Evolutionary conservation across 1,139 yeast species (phyloP), one percentile per base, ranked within the genome.

Genomic region (Kodamaea alishanica): DNA sequence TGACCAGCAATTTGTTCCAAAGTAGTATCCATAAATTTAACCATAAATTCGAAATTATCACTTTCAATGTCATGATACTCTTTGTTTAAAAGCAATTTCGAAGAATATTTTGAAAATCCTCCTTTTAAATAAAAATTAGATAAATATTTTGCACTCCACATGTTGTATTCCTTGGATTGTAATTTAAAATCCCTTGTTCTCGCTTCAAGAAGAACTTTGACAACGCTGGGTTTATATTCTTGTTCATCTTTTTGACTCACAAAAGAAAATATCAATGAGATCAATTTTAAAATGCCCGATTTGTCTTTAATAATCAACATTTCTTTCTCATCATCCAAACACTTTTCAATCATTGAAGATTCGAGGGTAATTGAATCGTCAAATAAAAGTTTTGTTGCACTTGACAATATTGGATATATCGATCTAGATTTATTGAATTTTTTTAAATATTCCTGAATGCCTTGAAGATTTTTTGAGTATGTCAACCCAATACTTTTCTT

Each of bases 91-190:
- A 46, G 35, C 4, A 47, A 31, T 7, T 35, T 29, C 9, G 45
- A 34, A 10, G 45, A 32, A 6, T 46, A 54, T 6, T 41, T 35
- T 3, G 37, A 32, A 5, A 45, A 30, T 12, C 45, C 46, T 6
- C 60, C 57, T 6, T 43, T 37, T 11, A 62, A 44, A 46, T 72
- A 76, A 41, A 54, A 71, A 2, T 56, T 46, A 0, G 79, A 77
- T 15, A 78, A 50, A 40, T 67, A 68, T 10, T 60, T 56, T 0
- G 73, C 71, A 35, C 67, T 58, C 75, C 81, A 77, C 1, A 54
- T 20, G 2, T 54, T 54, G 42, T 73, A 65, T 0, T 45, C 45
- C 4, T 38, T 36, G 1, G 61, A 45, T 2, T 36, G 49, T 6
- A 30, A 26, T 6, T 30, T 24, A 10, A 38, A 38, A 6, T 41